These are phyloP conservation scores for Talaromyces sp. DNA, from an alignment of 2,329 filamentous ascomycete species.

Conservation along the genomic window DNA sequence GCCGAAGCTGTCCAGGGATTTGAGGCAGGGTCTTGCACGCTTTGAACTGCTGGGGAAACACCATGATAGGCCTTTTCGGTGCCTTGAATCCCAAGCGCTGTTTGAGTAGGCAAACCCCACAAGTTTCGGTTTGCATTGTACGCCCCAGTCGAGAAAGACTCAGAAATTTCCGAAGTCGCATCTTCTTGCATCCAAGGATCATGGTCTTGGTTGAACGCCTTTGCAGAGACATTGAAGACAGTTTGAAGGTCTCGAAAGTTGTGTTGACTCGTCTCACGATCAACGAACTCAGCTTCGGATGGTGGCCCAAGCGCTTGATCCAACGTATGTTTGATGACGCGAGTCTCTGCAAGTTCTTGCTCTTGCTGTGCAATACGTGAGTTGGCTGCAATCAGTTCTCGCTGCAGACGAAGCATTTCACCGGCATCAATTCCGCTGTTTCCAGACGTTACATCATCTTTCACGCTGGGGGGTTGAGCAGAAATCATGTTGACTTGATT, in stretches of 20 bases:
- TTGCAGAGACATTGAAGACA: constrained; percentile 49
- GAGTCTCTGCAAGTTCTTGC: constrained; percentile 56
- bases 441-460: constrained; percentile 9
- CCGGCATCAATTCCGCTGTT: constrained; percentile 30
- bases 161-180: constrained; percentile 42
- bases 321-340: constrained; percentile 57
- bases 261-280: constrained; percentile 47
- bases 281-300: constrained; percentile 48
- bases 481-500: constrained; percentile 15
- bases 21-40: constrained; percentile 22
- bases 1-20: constrained; percentile 6
- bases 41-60: constrained; percentile 18
- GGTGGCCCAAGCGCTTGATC: constrained; percentile 54
- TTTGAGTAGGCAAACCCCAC: constrained; percentile 26
- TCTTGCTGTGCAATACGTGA: constrained; percentile 57
- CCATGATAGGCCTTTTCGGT: constrained; percentile 29
- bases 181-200: constrained; percentile 45
- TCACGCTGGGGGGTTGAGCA: background rate
- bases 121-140: constrained; percentile 37
- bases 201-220: constrained; percentile 36
- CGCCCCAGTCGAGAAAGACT: constrained; percentile 37
- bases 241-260: constrained; percentile 48
- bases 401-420: constrained; percentile 53
- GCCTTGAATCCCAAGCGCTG: constrained; percentile 21
- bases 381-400: constrained; percentile 53